These are phyloP conservation scores for Begonia peltatifolia DNA, from an alignment of 306 rosid genomes.

Conservation along the genomic window DNA sequence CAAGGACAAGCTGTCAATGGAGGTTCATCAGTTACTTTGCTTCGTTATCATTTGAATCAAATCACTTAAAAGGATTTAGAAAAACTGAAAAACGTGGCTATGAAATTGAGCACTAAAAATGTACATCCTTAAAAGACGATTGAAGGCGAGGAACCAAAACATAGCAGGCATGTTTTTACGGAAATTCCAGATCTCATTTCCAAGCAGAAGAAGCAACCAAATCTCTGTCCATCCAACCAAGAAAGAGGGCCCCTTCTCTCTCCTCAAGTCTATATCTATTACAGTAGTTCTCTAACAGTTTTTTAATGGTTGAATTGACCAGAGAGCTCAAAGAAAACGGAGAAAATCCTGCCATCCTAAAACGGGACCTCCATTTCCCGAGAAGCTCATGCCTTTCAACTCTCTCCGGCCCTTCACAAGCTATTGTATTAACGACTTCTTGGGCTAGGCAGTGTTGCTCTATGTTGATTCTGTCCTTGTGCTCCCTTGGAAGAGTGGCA, in stretches of 20 bases:
- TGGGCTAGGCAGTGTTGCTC: slow-evolving; percentile 97
- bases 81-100: too few species aligned
- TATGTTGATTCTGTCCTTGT: slow-evolving; percentile 68
- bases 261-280: slow-evolving; percentile 67
- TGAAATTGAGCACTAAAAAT: neutral
- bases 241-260: slow-evolving; percentile 74
- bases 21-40: too few species aligned
- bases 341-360: slow-evolving; percentile 85
- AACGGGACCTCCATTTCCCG: slow-evolving; percentile 79
- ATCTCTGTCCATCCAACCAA: slow-evolving; percentile 95
- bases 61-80: too few species aligned
- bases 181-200: slow-evolving; percentile 26
- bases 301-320: slow-evolving; percentile 82
- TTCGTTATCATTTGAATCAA: too few species aligned
- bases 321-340: slow-evolving; percentile 77
- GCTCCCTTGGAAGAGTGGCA: slow-evolving; percentile 58
- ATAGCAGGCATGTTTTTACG: neutral
- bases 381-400: slow-evolving; percentile 85
- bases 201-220: slow-evolving; percentile 96
- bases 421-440: slow-evolving; percentile 84
- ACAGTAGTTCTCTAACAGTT: slow-evolving; percentile 61
- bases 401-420: slow-evolving; percentile 87
- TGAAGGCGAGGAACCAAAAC: neutral
- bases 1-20: too few species aligned
- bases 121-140: neutral